phyloP scores from a whole-genome alignment of 2,329 filamentous ascomycete genomes.

The Sporothrix dimorphospora region DNA sequence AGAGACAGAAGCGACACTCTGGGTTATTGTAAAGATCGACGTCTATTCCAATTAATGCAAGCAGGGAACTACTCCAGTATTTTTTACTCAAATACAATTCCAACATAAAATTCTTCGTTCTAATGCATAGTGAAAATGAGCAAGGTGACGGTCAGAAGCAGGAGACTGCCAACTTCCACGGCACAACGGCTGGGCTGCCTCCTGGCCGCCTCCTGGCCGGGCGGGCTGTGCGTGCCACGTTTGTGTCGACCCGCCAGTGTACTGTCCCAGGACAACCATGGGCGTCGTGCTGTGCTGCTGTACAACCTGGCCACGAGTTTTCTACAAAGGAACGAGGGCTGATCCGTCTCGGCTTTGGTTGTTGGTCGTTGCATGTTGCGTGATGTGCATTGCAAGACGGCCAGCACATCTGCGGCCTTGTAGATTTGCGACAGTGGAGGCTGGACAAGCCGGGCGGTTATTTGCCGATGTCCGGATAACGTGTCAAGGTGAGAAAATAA shows the following conservation, averaged over 20 bases:
- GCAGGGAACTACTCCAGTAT: conserved; percentile 22
- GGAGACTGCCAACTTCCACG: neutral
- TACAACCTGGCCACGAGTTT: neutral
- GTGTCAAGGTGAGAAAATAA: neutral
- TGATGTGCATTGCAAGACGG: neutral
- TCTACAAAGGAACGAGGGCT: neutral
- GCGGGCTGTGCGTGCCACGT: neutral
- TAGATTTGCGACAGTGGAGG: neutral
- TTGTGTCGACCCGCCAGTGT: neutral
- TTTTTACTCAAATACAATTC: conserved; percentile 22
- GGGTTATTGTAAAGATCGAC: conserved; percentile 15
- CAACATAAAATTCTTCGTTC: neutral
- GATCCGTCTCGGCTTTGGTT: neutral
- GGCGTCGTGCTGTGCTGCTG: neutral
- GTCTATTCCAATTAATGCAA: conserved; percentile 28
- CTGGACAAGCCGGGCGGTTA: neutral
- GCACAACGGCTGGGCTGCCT: neutral
- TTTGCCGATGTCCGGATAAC: neutral
- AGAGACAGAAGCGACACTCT: neutral
- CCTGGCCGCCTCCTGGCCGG: neutral
- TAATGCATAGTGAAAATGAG: neutral
- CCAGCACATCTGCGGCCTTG: conserved; percentile 1
- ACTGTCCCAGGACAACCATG: neutral
- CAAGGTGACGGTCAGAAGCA: neutral
- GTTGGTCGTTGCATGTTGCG: neutral